Evolutionary conservation across 2,329 filamentous ascomycete species (phyloP).

Genomic region (Sarocladiaceae sp.): DNA sequence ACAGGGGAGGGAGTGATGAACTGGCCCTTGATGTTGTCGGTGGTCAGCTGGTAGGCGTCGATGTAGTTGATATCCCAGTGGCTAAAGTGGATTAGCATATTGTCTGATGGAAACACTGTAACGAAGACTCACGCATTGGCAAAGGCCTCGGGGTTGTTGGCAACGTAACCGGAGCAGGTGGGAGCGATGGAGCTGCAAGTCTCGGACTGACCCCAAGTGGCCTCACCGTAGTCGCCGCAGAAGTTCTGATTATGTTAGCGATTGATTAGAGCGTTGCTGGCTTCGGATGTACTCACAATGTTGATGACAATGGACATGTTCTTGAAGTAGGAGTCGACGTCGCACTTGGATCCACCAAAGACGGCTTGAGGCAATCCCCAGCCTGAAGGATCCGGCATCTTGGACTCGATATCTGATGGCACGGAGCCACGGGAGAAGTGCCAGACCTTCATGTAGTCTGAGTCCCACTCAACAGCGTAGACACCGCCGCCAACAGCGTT

Average conservation of each 20-base stretch:
- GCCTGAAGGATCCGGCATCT: constrained; percentile 51
- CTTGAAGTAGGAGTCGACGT: constrained; percentile 59
- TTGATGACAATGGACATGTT: constrained; percentile 68
- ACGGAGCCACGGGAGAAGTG: constrained; percentile 64
- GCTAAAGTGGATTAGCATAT: constrained; percentile 14
- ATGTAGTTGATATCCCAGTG: constrained; percentile 51
- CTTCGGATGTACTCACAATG: too few species aligned
- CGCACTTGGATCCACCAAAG: constrained; percentile 60
- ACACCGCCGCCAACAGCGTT: constrained; percentile 61
- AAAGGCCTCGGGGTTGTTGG: constrained; percentile 36
- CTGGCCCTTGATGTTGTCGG: too few species aligned
- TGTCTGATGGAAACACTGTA: background rate
- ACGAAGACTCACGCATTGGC: constrained; percentile 24
- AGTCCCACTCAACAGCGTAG: constrained; percentile 63
- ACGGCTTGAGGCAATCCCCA: constrained; percentile 66
- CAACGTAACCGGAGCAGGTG: constrained; percentile 42
- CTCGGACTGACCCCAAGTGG: constrained; percentile 33
- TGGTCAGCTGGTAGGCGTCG: constrained; percentile 33
- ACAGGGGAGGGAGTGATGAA: background rate
- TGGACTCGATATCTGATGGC: constrained; percentile 56
- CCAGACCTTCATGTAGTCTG: constrained; percentile 62
- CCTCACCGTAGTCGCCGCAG: constrained; percentile 67
- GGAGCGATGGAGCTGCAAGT: constrained; percentile 33
- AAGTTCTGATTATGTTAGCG: too few species aligned
- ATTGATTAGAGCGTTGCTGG: too few species aligned